Conservation (phyloP, 202 grass and related monocot species). For the Elaeis oleifera region DNA sequence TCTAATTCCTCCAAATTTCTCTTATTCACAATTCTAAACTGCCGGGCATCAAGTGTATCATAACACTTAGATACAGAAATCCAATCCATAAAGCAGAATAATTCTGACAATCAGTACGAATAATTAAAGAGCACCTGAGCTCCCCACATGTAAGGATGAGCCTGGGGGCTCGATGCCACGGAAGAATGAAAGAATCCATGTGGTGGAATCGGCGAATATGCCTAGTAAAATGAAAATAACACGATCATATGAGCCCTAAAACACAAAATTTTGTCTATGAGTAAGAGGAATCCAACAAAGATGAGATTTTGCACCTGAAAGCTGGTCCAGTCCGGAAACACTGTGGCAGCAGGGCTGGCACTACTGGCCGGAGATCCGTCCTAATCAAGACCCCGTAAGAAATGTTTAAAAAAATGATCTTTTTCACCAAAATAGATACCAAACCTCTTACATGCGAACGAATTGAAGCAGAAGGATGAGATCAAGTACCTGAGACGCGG, state of each 20-base stretch:
- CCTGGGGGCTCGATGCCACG: constrained; percentile 64
- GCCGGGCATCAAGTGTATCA: no score
- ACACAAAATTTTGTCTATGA: not conserved
- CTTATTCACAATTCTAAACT: no score
- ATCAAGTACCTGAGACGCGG: constrained; percentile 57
- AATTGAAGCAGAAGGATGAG: constrained; percentile 6
- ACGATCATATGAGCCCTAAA: not conserved
- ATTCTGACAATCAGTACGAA: constrained; percentile 1
- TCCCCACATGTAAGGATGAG: constrained; percentile 98
- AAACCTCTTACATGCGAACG: not conserved
- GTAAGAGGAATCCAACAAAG: constrained; percentile 8
- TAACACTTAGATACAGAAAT: not conserved
- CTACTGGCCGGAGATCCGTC: constrained; percentile 53
- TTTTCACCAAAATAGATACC: not conserved
- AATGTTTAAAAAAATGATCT: not conserved
- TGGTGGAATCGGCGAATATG: constrained; percentile 82
- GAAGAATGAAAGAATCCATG: constrained; percentile 78
- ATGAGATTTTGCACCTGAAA: constrained; percentile 55
- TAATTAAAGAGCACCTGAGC: constrained; percentile 46
- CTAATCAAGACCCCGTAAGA: constrained; percentile 27
- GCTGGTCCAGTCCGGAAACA: constrained; percentile 83
- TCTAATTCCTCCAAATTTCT: no score
- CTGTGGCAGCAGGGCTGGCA: constrained; percentile 34
- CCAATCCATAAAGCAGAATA: not conserved
- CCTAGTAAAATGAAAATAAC: constrained; percentile 31